Evolutionary conservation across 495 filamentous ascomycete species (phyloP), one percentile per base, ranked within the genome.

Genomic region (Pseudoneurospora amorphoporcata): DNA sequence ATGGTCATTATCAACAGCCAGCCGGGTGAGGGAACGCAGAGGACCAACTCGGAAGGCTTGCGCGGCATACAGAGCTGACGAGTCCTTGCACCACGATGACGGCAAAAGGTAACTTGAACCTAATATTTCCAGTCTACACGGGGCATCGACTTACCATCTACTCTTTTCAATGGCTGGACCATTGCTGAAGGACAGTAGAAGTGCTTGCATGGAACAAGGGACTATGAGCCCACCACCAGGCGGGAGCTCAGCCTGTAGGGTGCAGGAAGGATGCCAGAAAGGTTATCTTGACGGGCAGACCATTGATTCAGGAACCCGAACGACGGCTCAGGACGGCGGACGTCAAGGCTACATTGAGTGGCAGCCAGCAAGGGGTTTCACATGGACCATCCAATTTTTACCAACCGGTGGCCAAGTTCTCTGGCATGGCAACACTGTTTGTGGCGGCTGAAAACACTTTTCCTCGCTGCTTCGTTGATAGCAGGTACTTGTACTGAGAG

Each of bases 41-140:
- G 53, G 6, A 16, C 29, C 29, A 16, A 37, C 3, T 17, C 14
- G 6, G 5, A 65, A 65, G 14, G 14, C 29, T 35, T 8, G 53
- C 29, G 53, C 53, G 6, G 53, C 53, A 65, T 32, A 65, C 53
- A 65, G 39, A 68, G 72, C 17, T 78, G 75, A 78, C 74, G 75
- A 70, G 75, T 76, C 68, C 68, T 79, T 72, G 58, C 77, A 76
- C 73, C 75, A 79, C 65, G 72, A 78, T 80, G 76, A 69, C 78
- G 76, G 76, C 76, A 78, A 70, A 79, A 80, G 76, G 72, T 74
- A 75, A 68, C 68, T 73, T 9, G 4, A 32, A 14, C 37, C 29
- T 65, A 75, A 73, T 72, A 75, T 75, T 39, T 32, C 39, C 45
- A 71, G 68, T 61, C 68, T 23, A 68, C 37, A 42, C 10, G 70